Evolutionary conservation across 495 filamentous ascomycete species (phyloP), one percentile per base, ranked within the genome.

Genomic region (Trichoderma parareesei): DNA sequence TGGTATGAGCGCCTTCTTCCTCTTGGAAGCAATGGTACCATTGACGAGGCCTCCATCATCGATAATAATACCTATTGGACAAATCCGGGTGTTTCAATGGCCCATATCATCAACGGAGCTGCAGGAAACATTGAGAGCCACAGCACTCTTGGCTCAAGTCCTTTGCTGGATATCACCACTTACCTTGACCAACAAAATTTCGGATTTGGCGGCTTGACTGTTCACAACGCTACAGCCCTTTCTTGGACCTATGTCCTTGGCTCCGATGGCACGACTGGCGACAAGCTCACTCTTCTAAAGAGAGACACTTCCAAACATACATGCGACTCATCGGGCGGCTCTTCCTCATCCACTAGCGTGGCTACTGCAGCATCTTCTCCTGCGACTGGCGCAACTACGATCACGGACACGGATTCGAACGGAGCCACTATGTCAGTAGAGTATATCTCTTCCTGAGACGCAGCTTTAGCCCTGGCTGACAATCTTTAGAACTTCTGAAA

Each of bases 171-270:
- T 49, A 79, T 83, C 67, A 82, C 79, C 14, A 75, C 75, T 38
- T 69, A 79, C 3, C 75, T 84, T n/a, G 77, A 83, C 67, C 73
- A 71, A 60, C 66, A 68, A 53, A 68, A 83, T 64, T 84, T 74
- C 62, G 80, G 81, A 6, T 81, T 82, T 71, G 78, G 73, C 69
- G 80, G 79, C 71, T 61, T 84, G 65, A 80, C 73, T 4, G 70
- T 83, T 61, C 67, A 73, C 38, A 82, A 77, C 67, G 67, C 73
- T 55, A 78, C 72, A 14, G 71, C 71, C 10, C 67, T 79, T 18
- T 78, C 75, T 37, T 83, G 77, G 78, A 68, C 74, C 66, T 81
- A 79, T 65, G 71, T 84, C 62, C 70, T 72, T 9, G 80, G 81
- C 9, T 70, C 72, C 18, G 79, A 78, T 66, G 78, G 78, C 0